Evolutionary conservation across 805 yeast genomes (phyloP).

Genomic region (Suhomyces sp.): DNA sequence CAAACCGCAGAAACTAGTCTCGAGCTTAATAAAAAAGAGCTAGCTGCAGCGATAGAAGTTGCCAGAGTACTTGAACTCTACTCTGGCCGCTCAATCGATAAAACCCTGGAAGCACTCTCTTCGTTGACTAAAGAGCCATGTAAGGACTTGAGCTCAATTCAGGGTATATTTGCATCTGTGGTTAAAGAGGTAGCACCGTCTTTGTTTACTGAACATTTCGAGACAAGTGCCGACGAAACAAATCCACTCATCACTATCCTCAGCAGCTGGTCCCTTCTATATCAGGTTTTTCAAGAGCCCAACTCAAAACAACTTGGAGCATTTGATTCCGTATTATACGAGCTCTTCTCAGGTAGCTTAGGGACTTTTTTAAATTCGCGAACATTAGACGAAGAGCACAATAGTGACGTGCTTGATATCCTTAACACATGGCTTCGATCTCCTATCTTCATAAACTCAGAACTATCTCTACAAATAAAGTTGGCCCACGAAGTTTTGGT

Average conservation of each 20-base stretch:
- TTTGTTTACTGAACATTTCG: slow-evolving; percentile 10
- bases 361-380: not conserved
- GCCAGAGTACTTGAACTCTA: not conserved
- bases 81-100: not conserved
- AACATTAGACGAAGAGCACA: slow-evolving; percentile 2
- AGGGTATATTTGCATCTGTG: slow-evolving; percentile 11
- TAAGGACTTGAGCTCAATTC: not conserved
- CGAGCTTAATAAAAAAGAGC: not conserved
- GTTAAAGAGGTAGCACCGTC: slow-evolving; percentile 1
- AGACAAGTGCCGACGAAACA: slow-evolving; percentile 2
- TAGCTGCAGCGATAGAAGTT: slow-evolving; percentile 4
- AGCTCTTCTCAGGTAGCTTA: slow-evolving; percentile 1
- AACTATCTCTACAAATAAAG: slow-evolving; percentile 10
- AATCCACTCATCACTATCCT: slow-evolving; percentile 7
- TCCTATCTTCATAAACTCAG: slow-evolving; percentile 13
- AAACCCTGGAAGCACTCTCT: not conserved
- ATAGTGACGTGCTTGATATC: slow-evolving; percentile 9
- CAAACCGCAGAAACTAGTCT: not conserved
- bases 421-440: slow-evolving; percentile 15
- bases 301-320: slow-evolving; percentile 1
- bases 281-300: slow-evolving; percentile 7
- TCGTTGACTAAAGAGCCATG: not conserved
- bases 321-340: slow-evolving; percentile 21
- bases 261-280: slow-evolving; percentile 14
- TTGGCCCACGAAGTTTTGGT: slow-evolving; percentile 16